Evolutionary conservation across 768 basidiomycete genomes (phyloP), one percentile per base, ranked within the genome.

Genomic region (Boletus insuetus): DNA sequence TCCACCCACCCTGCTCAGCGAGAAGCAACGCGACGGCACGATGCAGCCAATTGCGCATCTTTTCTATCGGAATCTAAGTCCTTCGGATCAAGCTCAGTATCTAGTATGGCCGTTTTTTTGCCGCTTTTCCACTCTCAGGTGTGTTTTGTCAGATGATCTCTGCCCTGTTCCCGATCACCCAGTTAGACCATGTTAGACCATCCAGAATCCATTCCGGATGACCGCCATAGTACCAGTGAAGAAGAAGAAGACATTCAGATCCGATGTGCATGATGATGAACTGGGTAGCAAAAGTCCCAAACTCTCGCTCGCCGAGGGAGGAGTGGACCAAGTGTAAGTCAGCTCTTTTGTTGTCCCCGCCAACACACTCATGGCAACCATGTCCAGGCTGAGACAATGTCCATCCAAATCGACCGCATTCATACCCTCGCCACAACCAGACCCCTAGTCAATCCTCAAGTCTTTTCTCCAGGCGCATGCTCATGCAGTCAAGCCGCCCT

Each of bases 91-190:
- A n/a, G n/a, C n/a, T n/a, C n/a, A n/a, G n/a, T n/a, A n/a, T n/a
- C n/a, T n/a, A n/a, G 63, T 76, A 89, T 62, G 75, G n/a, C n/a
- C n/a, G n/a, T n/a, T n/a, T n/a, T n/a, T n/a, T n/a, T n/a, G n/a
- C n/a, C 78, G 24, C 62, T 91, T 29, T 88, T 91, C 65, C 76
- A 76, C 31, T 65, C 77, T 37, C 77, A 79, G 57, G 85, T 84
- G 56, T 59, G 81, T 67, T 40, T n/a, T 38, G 40, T 32, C 9
- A 22, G 24, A 41, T 31, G 6, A 13, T 6, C 16, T 29, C 26
- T 2, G 10, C 12, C 14, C 1, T 44, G 66, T 46, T 11, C 43
- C 54, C 46, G 32, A 65, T 45, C 20, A 56, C n/a, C 29, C 17
- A 9, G 12, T 17, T 35, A 67, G 67, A 43, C 53, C 6, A 17